Evolutionary conservation across 139 green algal species (phyloP), one percentile per base, ranked within the genome.

Genomic region (Tetraselmis chui): DNA sequence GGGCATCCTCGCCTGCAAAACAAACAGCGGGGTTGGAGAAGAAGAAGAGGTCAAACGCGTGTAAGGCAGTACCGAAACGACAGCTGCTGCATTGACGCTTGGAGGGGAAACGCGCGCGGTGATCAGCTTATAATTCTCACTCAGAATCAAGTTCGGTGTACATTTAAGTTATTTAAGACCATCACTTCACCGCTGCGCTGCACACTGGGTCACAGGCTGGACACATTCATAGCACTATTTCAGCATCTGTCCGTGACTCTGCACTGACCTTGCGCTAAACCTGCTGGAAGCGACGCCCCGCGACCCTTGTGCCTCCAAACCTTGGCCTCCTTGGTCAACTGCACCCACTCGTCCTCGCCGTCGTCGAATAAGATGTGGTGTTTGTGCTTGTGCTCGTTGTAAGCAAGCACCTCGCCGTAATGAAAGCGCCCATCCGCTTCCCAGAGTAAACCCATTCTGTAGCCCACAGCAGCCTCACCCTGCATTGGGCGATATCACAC

Each of bases 291-390:
- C 28, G 67, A n/a, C 31, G 32, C 30, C 58, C 67, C 28, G 31
- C 59, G 32, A 76, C 31, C 28, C 30, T 31, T 32, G 5, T 81
- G 67, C 31, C 86, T 81, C 89, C 89, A 92, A 27, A 77, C 81
- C 77, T 92, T 59, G 1, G 32, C 45, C 88, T 95, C 92, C 2
- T 76, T 75, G 27, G n/a, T 79, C 75, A 94, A 77, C 23, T 89
- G 78, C 59, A 93, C 23, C 91, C 90, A 93, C 85, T 95, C 93
- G 76, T 93, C 85, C 81, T 96, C 92, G 28, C 89, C 90, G 84
- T 95, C 89, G 23, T 87, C 59, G 80, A 91, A 94, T 79, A 93
- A 81, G 30, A 94, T 25, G 45, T 89, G 85, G 82, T 90, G 86
- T 80, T 76, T 29, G 31, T 67, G 67, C 75, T 74, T 84, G 29